phyloP scores from a whole-genome alignment of 2,329 filamentous ascomycete genomes.

The Pseudocercospora musae region DNA sequence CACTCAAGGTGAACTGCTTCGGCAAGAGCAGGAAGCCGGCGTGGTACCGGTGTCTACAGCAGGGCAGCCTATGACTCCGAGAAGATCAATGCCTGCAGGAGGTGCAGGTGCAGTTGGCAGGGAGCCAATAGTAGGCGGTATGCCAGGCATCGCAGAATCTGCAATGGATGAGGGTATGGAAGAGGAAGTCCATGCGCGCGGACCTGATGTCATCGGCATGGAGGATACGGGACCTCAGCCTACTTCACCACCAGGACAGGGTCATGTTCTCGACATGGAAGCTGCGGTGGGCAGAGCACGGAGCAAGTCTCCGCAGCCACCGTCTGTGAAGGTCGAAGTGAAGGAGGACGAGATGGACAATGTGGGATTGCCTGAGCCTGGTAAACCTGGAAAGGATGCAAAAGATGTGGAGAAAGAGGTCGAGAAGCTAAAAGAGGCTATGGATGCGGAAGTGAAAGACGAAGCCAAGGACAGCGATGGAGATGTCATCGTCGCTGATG shows the following conservation, averaged over 20 bases:
- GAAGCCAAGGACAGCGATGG: conserved; percentile 30
- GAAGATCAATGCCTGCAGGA: conserved; percentile 26
- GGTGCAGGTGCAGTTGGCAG: conserved; percentile 26
- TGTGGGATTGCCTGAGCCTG: conserved; percentile 17
- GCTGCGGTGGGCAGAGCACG: conserved; percentile 39
- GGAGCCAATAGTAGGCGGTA: conserved; percentile 14
- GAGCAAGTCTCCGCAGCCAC: conserved; percentile 27
- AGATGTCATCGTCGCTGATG: conserved; percentile 33
- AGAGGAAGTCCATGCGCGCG: conserved; percentile 71
- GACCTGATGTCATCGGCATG: conserved; percentile 79
- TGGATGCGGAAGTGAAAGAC: conserved; percentile 16
- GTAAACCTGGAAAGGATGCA: conserved; percentile 19
- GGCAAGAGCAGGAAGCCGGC: conserved; percentile 82
- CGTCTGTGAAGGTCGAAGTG: not conserved
- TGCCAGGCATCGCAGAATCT: conserved; percentile 26
- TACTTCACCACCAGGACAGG: conserved; percentile 18
- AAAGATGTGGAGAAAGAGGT: conserved; percentile 23
- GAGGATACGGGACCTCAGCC: conserved; percentile 79
- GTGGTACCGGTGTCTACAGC: conserved; percentile 57
- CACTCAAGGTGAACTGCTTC: conserved; percentile 77
- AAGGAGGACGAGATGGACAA: conserved; percentile 14
- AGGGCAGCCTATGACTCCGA: conserved; percentile 31
- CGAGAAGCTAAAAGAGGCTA: conserved; percentile 18
- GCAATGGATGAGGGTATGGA: conserved; percentile 34
- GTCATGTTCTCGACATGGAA: conserved; percentile 38